phyloP scores from a whole-genome alignment of 2,329 filamentous ascomycete species.

The Reticulascus tulasneorum region DNA sequence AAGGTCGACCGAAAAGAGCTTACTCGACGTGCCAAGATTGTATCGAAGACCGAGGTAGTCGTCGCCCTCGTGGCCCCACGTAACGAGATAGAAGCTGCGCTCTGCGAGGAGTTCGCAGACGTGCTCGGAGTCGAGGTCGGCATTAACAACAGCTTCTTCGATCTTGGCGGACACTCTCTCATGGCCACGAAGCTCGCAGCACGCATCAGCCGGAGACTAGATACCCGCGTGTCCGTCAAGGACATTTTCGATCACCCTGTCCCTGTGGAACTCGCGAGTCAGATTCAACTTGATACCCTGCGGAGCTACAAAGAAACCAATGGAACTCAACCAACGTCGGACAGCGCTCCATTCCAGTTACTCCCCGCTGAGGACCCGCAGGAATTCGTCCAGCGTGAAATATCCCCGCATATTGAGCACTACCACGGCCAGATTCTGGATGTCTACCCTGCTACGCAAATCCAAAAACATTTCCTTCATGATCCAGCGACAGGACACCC shows the following conservation, averaged over 20 bases:
- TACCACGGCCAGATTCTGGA: no score
- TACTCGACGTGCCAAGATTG: no score
- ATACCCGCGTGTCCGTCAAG: constrained; percentile 6
- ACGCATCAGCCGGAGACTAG: constrained; percentile 2
- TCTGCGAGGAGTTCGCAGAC: constrained; percentile 5
- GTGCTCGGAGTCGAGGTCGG: constrained; percentile 7
- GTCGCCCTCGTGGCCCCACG: constrained; percentile 4
- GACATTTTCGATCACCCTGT: constrained; percentile 9
- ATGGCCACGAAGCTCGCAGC: constrained; percentile 8
- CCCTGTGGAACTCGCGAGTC: not conserved
- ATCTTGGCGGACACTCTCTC: constrained; percentile 11
- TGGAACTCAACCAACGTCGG: no score
- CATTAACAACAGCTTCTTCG: constrained; percentile 12
- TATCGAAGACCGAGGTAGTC: no score
- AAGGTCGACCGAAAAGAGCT: constrained; percentile 18
- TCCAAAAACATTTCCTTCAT: no score
- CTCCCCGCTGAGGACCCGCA: no score
- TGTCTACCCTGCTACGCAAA: no score
- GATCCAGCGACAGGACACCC: no score
- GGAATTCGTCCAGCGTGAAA: no score
- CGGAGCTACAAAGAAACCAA: no score
- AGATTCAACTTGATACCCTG: not conserved
- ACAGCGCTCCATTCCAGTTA: no score
- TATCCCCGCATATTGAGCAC: no score
- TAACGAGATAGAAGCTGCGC: constrained; percentile 16